Evolutionary conservation across 106 monocot genomes (phyloP).

Genomic region (Cymbidium sinense): DNA sequence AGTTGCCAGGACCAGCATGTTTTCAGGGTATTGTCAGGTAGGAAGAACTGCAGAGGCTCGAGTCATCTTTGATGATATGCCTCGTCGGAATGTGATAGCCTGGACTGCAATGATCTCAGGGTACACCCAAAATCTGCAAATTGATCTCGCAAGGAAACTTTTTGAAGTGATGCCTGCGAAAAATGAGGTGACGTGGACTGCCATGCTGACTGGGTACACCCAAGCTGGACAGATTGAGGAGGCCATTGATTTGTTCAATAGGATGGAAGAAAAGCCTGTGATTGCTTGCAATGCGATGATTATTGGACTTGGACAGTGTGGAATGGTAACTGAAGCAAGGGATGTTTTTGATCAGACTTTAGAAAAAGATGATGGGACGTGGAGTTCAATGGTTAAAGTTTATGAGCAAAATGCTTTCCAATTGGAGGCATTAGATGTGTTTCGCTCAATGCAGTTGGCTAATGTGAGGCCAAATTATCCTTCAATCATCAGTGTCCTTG

Average conservation of each 20-base stretch:
- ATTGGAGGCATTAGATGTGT: constrained; percentile 38
- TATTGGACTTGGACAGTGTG: constrained; percentile 58
- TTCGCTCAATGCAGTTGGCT: constrained; percentile 51
- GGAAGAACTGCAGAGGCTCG: constrained; percentile 54
- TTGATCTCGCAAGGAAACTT: constrained; percentile 69
- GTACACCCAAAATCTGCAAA: constrained; percentile 40
- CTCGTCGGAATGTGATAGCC: constrained; percentile 53
- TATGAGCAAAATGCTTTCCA: constrained; percentile 62
- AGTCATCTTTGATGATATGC: constrained; percentile 70
- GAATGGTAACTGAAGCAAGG: constrained; percentile 39
- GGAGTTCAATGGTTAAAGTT: constrained; percentile 69
- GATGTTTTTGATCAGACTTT: constrained; percentile 39
- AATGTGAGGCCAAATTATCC: constrained; percentile 31
- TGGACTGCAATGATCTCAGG: constrained; percentile 86
- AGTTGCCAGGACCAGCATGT: constrained; percentile 64
- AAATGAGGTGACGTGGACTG: constrained; percentile 89
- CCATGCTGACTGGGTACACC: constrained; percentile 71
- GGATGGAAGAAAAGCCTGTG: constrained; percentile 37
- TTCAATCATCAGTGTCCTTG: constrained; percentile 51
- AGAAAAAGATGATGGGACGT: constrained; percentile 51
- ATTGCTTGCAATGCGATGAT: constrained; percentile 70
- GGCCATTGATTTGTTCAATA: constrained; percentile 43
- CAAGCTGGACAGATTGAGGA: constrained; percentile 39
- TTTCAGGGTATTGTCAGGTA: constrained; percentile 48
- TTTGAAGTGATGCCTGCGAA: constrained; percentile 90